A percentile compares a stretch with the other conserved stretches of the same genome.
phyloP scores from a whole-genome alignment of 2,329 filamentous ascomycete genomes.

The Arthroderma uncinatum region DNA sequence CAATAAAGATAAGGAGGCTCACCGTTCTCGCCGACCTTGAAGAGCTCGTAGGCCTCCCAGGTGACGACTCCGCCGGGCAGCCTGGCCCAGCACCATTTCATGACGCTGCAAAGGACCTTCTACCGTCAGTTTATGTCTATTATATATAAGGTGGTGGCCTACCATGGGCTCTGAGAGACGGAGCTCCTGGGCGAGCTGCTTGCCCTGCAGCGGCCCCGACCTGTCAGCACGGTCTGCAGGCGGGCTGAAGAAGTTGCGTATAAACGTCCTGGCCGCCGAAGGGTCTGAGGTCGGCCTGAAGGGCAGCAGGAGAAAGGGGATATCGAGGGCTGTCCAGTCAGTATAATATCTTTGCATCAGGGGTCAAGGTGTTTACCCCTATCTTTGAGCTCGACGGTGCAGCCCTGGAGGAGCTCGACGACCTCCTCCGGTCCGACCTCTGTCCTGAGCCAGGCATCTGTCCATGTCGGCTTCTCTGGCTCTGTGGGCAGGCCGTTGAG shows the following conservation, averaged over 20 bases:
- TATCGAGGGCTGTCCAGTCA: slow-evolving; percentile 58
- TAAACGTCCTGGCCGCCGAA: slow-evolving; percentile 79
- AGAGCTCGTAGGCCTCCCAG: slow-evolving; percentile 94
- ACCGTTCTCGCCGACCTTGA: slow-evolving; percentile 85
- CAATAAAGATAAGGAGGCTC: slow-evolving; percentile 9
- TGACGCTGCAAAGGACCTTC: slow-evolving; percentile 80
- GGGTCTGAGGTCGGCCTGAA: slow-evolving; percentile 90
- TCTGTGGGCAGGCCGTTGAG: slow-evolving; percentile 42
- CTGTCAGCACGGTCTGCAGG: slow-evolving; percentile 44
- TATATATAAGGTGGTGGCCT: slow-evolving; percentile 24
- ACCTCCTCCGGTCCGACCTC: slow-evolving; percentile 83
- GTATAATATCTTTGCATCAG: slow-evolving; percentile 13
- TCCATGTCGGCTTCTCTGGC: slow-evolving; percentile 66
- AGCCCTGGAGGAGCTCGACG: slow-evolving; percentile 71
- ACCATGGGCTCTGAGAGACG: slow-evolving; percentile 92
- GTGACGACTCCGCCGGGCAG: slow-evolving; percentile 82
- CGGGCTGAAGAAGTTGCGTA: slow-evolving; percentile 81
- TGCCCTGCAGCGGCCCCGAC: slow-evolving; percentile 47
- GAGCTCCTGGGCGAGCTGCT: slow-evolving; percentile 68
- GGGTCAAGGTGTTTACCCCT: slow-evolving; percentile 55
- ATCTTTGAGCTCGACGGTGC: slow-evolving; percentile 83
- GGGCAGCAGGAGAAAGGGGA: slow-evolving; percentile 83
- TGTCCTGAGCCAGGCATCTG: slow-evolving; percentile 74
- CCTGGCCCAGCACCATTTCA: slow-evolving; percentile 98
- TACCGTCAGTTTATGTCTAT: not conserved